Conservation (phyloP, 305 asterid genomes). For the Fraxinus floribunda region DNA sequence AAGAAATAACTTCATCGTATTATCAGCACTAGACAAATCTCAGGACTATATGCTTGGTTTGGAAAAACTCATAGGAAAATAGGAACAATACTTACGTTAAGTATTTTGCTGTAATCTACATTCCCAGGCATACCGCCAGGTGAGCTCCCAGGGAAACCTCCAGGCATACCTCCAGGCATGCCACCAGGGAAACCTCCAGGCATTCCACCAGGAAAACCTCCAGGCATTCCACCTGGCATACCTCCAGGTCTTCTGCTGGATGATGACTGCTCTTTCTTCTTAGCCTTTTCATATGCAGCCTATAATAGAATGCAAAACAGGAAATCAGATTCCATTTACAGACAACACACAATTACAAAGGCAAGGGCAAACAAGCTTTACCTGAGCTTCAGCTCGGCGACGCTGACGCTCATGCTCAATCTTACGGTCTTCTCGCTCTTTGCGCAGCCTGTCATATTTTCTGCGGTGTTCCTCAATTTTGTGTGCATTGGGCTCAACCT, state of each 20-base stretch:
- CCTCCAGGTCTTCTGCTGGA: slow-evolving; percentile 61
- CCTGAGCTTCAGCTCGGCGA: slow-evolving; percentile 94
- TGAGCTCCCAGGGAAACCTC: slow-evolving; percentile 31
- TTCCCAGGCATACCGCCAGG: slow-evolving; percentile 54
- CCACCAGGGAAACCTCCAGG: slow-evolving; percentile 46
- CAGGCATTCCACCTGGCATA: slow-evolving; percentile 40
- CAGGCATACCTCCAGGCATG: slow-evolving; percentile 41
- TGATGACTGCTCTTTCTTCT: slow-evolving; percentile 74
- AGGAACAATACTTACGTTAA: slow-evolving; percentile 52
- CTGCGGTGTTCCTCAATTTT: slow-evolving; percentile 87
- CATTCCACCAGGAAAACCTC: slow-evolving; percentile 25
- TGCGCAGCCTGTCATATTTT: slow-evolving; percentile 82
- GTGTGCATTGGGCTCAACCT: slow-evolving; percentile 94
- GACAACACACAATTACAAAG: neutral
- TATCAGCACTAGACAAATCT: slow-evolving; percentile 4
- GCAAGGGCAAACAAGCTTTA: slow-evolving; percentile 20
- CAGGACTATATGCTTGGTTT: neutral
- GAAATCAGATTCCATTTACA: slow-evolving; percentile 7
- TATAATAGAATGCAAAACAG: slow-evolving; percentile 20
- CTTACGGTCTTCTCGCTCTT: slow-evolving; percentile 76
- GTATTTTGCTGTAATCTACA: slow-evolving; percentile 78
- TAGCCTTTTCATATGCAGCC: slow-evolving; percentile 94
- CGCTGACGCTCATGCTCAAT: slow-evolving; percentile 68
- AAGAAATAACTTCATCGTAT: neutral
- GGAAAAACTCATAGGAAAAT: neutral